Conservation (phyloP, 306 rosid species). For the Vigna hirtella region DNA sequence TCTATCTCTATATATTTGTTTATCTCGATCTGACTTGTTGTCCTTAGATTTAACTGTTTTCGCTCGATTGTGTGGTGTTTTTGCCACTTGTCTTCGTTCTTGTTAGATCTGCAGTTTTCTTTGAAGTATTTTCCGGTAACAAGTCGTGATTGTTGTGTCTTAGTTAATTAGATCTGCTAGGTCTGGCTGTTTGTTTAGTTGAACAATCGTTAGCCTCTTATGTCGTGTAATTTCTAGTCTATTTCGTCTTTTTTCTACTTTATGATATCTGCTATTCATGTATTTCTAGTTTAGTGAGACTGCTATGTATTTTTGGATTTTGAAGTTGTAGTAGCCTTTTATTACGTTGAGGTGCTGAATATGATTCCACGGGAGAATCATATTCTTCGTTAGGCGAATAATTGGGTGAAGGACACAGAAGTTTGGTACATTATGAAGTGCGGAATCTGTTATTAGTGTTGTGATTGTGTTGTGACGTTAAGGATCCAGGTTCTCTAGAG, state of each 20-base stretch:
- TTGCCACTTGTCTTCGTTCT: background rate
- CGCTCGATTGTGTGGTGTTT: background rate
- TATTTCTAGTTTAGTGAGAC: background rate
- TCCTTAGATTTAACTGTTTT: background rate
- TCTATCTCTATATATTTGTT: background rate
- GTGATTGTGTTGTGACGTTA: background rate
- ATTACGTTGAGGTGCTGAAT: background rate
- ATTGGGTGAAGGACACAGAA: background rate
- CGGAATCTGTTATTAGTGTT: background rate
- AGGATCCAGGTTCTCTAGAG: background rate
- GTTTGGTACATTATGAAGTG: slow-evolving; percentile 5
- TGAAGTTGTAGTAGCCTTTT: background rate
- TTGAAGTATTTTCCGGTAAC: background rate
- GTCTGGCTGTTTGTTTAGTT: slow-evolving; percentile 1
- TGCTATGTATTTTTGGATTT: background rate
- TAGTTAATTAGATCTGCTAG: slow-evolving; percentile 39
- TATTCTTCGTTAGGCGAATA: background rate
- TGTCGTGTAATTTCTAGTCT: background rate
- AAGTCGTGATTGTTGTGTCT: background rate
- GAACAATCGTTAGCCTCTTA: background rate
- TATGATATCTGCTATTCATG: background rate
- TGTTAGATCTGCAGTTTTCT: slow-evolving; percentile 52
- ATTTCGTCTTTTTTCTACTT: background rate
- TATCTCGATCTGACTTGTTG: slow-evolving; percentile 40
- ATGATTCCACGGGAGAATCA: background rate